Evolutionary conservation across 1,139 yeast species (phyloP).

Genomic region (Protomyces lactucae-debilis): DNA sequence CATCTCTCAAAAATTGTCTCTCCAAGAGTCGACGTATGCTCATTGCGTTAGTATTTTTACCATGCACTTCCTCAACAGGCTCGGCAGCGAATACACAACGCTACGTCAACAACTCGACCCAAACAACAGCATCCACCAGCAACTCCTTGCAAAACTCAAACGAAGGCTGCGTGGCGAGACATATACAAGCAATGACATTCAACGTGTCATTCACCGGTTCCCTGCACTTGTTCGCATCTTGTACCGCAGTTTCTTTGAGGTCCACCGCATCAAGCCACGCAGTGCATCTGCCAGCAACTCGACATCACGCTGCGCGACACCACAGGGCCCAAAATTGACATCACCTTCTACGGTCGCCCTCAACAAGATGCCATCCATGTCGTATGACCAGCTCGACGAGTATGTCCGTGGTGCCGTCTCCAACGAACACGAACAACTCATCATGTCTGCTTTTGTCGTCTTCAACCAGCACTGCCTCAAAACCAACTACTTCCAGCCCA

Average conservation of each 20-base stretch:
- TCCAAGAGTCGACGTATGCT: constrained; percentile 91
- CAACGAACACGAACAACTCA: constrained; percentile 73
- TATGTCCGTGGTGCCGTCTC: constrained; percentile 66
- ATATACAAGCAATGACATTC: constrained; percentile 78
- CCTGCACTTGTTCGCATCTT: constrained; percentile 71
- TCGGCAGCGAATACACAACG: constrained; percentile 83
- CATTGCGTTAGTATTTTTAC: constrained; percentile 91
- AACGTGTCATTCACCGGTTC: constrained; percentile 68
- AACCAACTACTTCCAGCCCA: constrained; percentile 89
- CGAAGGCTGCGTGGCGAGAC: constrained; percentile 91
- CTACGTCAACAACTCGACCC: constrained; percentile 62
- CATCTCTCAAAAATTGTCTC: constrained; percentile 70
- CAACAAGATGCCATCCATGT: constrained; percentile 51
- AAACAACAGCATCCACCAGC: constrained; percentile 51
- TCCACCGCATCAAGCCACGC: constrained; percentile 71
- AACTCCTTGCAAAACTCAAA: constrained; percentile 55
- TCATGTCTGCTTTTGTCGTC: constrained; percentile 71
- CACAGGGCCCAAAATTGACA: not conserved
- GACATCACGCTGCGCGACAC: constrained; percentile 48
- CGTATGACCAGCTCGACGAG: constrained; percentile 68
- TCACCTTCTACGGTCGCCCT: not conserved
- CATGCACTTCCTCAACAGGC: constrained; percentile 86
- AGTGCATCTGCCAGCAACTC: constrained; percentile 47
- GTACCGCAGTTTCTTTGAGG: constrained; percentile 87
- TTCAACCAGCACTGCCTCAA: constrained; percentile 85